Evolutionary conservation across 225 moss, liverwort and hornwort species (phyloP).

Genomic region (Anthoceros angustus): DNA sequence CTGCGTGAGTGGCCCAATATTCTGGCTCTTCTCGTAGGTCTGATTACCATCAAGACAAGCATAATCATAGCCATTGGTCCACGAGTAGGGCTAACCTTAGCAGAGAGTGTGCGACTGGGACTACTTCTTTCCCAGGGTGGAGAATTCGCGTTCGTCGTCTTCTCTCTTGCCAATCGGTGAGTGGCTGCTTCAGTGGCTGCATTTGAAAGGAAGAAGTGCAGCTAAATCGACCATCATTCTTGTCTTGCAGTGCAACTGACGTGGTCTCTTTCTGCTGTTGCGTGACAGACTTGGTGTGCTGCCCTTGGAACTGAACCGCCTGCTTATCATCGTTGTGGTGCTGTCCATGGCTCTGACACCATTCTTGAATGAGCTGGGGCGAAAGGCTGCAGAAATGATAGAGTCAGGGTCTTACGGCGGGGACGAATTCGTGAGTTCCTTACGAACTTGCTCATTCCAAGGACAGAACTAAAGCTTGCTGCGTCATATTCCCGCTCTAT

Average conservation of each 20-base stretch:
- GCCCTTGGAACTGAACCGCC: conserved; percentile 85
- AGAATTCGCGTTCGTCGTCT: conserved; percentile 96
- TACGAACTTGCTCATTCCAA: background rate
- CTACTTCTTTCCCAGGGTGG: conserved; percentile 94
- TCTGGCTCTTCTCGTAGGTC: conserved; percentile 65
- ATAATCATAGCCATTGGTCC: conserved; percentile 89
- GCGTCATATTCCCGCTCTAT: background rate
- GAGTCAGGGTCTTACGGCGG: conserved; percentile 38
- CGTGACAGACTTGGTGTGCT: conserved; percentile 72
- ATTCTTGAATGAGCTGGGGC: conserved; percentile 78
- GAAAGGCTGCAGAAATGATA: conserved; percentile 52
- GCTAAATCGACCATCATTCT: background rate
- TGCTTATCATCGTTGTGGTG: conserved; percentile 95
- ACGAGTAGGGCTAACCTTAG: conserved; percentile 56
- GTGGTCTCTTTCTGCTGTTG: background rate
- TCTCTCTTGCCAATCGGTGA: conserved; percentile 92
- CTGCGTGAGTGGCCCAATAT: conserved; percentile 93
- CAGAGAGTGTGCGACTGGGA: conserved; percentile 89
- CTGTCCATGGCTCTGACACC: conserved; percentile 95
- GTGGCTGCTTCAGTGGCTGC: background rate
- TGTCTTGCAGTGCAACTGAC: background rate
- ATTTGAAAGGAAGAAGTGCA: background rate
- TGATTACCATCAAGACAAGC: conserved; percentile 82
- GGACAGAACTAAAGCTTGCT: background rate
- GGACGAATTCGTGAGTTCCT: conserved; percentile 28